Percentiles rank a stretch among this genome's conserved stretches.
phyloP scores from a whole-genome alignment of 2,329 filamentous ascomycete species.

The Fusarium succisae region DNA sequence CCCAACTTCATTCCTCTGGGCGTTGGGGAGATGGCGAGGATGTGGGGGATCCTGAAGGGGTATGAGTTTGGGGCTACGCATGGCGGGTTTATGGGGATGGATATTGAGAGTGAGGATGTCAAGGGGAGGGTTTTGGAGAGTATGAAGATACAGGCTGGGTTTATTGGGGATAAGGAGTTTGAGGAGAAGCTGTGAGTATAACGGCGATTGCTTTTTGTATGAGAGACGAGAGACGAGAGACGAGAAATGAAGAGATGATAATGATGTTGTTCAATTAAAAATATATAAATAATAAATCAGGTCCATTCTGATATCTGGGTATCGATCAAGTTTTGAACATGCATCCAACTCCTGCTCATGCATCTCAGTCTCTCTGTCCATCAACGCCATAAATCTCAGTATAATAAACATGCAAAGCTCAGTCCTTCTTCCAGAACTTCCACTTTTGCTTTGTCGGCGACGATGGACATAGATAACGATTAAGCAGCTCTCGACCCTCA shows the following conservation, averaged over 20 bases:
- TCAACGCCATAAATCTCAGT: constrained; percentile 1
- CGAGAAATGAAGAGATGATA: neutral
- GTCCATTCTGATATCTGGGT: constrained; percentile 35
- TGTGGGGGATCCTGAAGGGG: constrained; percentile 73
- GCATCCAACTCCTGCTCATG: constrained; percentile 17
- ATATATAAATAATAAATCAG: neutral
- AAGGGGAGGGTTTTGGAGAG: constrained; percentile 76
- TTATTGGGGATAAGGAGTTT: constrained; percentile 56
- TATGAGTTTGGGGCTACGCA: constrained; percentile 73
- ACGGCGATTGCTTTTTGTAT: neutral
- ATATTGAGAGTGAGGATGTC: constrained; percentile 65
- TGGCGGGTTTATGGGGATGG: constrained; percentile 71
- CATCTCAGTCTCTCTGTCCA: neutral
- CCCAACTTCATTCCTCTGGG: constrained; percentile 78
- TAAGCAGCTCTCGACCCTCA: constrained; percentile 49
- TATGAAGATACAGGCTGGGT: constrained; percentile 75
- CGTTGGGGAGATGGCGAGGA: constrained; percentile 69
- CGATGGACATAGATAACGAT: constrained; percentile 42
- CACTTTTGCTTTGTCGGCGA: constrained; percentile 38
- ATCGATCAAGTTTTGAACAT: constrained; percentile 12
- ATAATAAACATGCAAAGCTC: neutral
- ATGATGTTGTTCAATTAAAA: neutral
- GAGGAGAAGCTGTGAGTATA: constrained; percentile 30
- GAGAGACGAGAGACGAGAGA: neutral
- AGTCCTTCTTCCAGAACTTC: constrained; percentile 45